Evolutionary conservation across 1,284 basidiomycete genomes (phyloP), one percentile per base, ranked within the genome.

Genomic region (Salmacisia buchloeana): DNA sequence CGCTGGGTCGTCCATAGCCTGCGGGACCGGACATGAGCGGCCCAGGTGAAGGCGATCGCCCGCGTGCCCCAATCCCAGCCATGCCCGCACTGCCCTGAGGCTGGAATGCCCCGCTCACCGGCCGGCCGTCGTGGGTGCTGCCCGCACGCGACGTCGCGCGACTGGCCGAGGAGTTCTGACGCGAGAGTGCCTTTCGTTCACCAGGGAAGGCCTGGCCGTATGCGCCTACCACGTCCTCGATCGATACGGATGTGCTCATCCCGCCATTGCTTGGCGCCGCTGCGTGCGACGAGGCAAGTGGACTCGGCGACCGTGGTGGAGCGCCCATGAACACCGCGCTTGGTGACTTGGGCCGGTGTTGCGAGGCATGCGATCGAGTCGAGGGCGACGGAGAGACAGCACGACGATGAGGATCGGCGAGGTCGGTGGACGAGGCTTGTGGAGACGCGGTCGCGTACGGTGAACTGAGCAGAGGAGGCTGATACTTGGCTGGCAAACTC

Each of bases 181-280:
- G 61, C 18, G 72, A 74, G 1, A 76, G 63, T n/a, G 69, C 62
- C 58, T 69, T 70, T 21, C 87, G 83, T 80, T 97, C 93, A 2
- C 91, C 91, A 1, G 92, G 93, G 80, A 97, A 86, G 0, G 88
- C 87, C 74, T 93, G 91, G 18, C 88, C 85, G 74, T 96, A 96
- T 68, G 87, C 85, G 3, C 83, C 83, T 9, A 93, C 79, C 1
- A 93, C 87, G n/a, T 88, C 85, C 70, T 90, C 88, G 4, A 86
- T 84, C 0, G 86, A 83, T 6, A 86, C 34, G 21, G 46, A 49
- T 3, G 46, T 49, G 18, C 23, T 49, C 46, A 49, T 49, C 21
- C 46, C 46, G 46, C 21, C 21, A 21, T 13, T 15, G 12, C 21
- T 13, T 25, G 46, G 46, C 9, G 27, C 21, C n/a, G n/a, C n/a